Conservation (phyloP, 306 rosid genomes). For the Herpetospermum pedunculosum region DNA sequence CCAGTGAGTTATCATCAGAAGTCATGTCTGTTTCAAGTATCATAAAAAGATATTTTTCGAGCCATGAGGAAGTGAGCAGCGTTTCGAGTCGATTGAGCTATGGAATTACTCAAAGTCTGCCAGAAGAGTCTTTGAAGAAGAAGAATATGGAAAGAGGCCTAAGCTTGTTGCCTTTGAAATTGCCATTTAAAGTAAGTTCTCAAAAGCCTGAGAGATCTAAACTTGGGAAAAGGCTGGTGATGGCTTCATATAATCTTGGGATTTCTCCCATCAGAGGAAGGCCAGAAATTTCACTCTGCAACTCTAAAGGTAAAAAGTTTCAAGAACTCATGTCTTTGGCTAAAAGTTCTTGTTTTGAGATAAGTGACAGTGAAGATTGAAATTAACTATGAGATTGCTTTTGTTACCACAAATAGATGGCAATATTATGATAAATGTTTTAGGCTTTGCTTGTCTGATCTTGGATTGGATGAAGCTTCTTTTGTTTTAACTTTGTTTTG, state of each 20-base stretch:
- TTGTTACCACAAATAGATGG: neutral
- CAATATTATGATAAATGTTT: neutral
- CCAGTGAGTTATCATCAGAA: conserved; percentile 40
- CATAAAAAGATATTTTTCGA: conserved; percentile 42
- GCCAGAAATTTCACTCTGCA: conserved; percentile 26
- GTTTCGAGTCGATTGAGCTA: conserved; percentile 27
- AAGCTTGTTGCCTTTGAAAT: conserved; percentile 15
- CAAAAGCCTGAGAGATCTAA: conserved; percentile 18
- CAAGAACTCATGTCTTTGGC: conserved; percentile 14
- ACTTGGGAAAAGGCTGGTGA: conserved; percentile 42
- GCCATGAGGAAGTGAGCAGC: conserved; percentile 16
- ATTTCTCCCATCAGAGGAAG: conserved; percentile 24
- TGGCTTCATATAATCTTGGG: conserved; percentile 49
- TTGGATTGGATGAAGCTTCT: neutral
- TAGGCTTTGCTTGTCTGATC: neutral
- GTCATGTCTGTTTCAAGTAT: conserved; percentile 50
- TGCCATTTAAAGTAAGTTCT: conserved; percentile 13
- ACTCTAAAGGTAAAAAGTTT: conserved; percentile 19
- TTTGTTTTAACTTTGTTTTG: neutral
- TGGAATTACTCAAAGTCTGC: conserved; percentile 20
- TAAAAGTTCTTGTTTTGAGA: conserved; percentile 31
- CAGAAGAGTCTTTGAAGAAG: conserved; percentile 19
- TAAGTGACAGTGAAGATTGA: conserved; percentile 44
- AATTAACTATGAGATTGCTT: neutral
- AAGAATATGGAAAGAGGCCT: conserved; percentile 19